Conservation (phyloP, 2,329 filamentous ascomycete genomes). For the Colletotrichum sp. region DNA sequence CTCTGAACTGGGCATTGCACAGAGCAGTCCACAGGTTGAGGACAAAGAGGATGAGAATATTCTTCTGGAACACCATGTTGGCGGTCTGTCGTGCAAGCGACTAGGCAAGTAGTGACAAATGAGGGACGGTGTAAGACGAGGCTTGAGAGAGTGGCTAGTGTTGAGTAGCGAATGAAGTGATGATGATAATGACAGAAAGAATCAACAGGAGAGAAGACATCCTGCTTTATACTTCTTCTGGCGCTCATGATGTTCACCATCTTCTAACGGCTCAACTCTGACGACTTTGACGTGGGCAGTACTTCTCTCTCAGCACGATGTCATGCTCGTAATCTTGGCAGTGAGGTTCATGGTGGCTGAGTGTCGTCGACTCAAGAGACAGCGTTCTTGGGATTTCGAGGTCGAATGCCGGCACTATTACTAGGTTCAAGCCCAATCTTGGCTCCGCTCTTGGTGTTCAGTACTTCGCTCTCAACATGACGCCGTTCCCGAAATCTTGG, state of each 20-base stretch:
- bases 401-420: background rate
- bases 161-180: background rate
- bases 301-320: background rate
- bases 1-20: background rate
- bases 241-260: background rate
- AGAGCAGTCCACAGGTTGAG: background rate
- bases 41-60: background rate
- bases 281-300: background rate
- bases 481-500: background rate
- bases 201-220: accelerated
- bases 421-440: background rate
- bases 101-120: background rate
- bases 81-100: background rate
- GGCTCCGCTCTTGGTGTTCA: background rate
- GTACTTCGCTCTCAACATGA: background rate
- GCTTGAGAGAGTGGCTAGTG: background rate
- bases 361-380: background rate
- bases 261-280: accelerated
- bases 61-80: background rate
- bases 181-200: background rate
- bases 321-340: background rate
- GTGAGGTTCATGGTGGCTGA: background rate
- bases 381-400: background rate
- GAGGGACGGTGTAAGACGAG: background rate
- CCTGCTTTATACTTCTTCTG: background rate